A percentile compares a stretch with the other conserved stretches of the same genome.
Conservation (phyloP, 148 eudicot genomes). For the Beta vulgaris region DNA sequence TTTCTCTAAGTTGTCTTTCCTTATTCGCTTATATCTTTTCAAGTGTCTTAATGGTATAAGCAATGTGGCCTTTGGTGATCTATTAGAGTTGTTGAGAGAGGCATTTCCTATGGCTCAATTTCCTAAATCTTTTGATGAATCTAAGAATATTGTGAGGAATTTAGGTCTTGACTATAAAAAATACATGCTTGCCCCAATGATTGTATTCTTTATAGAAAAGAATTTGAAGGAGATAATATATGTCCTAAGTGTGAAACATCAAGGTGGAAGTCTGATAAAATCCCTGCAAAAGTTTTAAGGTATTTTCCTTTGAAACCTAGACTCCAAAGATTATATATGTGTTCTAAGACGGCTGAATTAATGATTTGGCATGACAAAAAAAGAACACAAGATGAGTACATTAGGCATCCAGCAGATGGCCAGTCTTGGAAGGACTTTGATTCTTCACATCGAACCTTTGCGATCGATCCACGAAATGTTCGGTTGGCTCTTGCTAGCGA, state of each 20-base stretch:
- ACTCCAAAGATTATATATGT: conserved; percentile 5
- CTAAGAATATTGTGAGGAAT: neutral
- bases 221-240: neutral
- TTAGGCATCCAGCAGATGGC: too few relatives aligned
- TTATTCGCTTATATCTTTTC: neutral
- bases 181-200: conserved; percentile 5
- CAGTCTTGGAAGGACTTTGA: too few relatives aligned
- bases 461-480: neutral
- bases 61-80: neutral
- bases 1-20: neutral
- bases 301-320: neutral
- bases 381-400: too few relatives aligned
- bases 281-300: neutral
- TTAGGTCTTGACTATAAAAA: conserved; percentile 10
- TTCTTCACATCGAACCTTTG: too few relatives aligned
- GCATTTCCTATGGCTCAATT: neutral
- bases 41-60: neutral
- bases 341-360: neutral
- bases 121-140: neutral
- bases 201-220: neutral
- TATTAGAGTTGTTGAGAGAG: neutral
- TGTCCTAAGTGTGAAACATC: neutral
- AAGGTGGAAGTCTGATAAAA: neutral
- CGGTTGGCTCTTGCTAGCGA: neutral
- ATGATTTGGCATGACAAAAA: neutral